phyloP scores from a whole-genome alignment of 176 grass and related monocot species.

The Cenchrus purpureus region DNA sequence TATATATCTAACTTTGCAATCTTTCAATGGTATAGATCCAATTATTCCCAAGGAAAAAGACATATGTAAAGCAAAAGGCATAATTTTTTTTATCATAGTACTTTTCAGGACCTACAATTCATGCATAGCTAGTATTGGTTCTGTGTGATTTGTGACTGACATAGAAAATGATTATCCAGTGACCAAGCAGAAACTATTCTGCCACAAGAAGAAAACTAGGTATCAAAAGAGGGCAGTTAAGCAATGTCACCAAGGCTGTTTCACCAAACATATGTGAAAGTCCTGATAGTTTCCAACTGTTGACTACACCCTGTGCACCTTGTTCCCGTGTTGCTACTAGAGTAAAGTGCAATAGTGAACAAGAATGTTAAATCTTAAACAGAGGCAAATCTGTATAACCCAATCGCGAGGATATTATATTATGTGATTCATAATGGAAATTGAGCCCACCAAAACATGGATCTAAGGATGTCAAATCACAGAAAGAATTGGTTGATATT shows the following conservation, averaged over 20 bases:
- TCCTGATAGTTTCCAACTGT: background rate
- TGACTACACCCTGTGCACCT: background rate
- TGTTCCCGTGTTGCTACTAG: slow-evolving; percentile 17
- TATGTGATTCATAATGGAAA: slow-evolving; percentile 20
- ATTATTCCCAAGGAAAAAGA: too few species aligned
- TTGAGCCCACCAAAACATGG: slow-evolving; percentile 1
- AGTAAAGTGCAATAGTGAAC: background rate
- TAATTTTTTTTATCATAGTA: background rate
- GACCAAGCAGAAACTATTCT: slow-evolving; percentile 7
- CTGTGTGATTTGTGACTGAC: background rate
- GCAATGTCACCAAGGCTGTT: slow-evolving; percentile 2
- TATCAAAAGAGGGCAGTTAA: background rate
- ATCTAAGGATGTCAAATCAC: slow-evolving; percentile 14
- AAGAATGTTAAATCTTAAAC: too few species aligned
- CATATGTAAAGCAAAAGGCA: too few species aligned
- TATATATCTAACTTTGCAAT: too few species aligned
- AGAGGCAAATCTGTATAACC: too few species aligned
- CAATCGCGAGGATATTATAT: background rate
- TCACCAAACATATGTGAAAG: background rate
- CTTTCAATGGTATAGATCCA: too few species aligned
- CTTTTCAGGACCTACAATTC: slow-evolving; percentile 10
- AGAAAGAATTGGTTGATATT: slow-evolving; percentile 18
- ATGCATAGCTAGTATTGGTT: slow-evolving; percentile 31
- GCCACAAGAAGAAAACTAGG: slow-evolving; percentile 23
- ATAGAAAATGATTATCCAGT: slow-evolving; percentile 17